Evolutionary conservation across 139 green algal genomes (phyloP), one percentile per base, ranked within the genome.

Genomic region (Spirogloea muscicola): DNA sequence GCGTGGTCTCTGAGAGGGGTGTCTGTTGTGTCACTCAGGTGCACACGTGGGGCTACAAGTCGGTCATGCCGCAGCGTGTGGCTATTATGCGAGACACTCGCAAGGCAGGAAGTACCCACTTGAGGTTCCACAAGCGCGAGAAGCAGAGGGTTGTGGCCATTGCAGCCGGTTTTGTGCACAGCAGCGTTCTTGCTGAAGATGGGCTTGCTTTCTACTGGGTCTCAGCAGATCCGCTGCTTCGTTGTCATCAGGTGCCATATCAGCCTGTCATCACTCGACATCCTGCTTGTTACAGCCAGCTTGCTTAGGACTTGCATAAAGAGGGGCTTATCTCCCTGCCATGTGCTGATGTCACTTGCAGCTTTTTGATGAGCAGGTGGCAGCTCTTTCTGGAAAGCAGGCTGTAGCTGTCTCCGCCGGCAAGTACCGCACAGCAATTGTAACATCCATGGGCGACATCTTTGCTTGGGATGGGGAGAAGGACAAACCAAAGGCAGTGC

Each of bases 111-210:
- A 29, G 1, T 25, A 16, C 41, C 4, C n/a, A n/a, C n/a, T 34
- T 79, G 21, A 78, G 68, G 43, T 79, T 82, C 51, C 74, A 79
- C 60, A 49, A 55, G 10, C 21, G 41, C 43, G 67, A 62, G 18
- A 65, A 72, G 18, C 39, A 68, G 41, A 83, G 84, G 2, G 82
- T 91, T 18, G 73, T 89, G 18, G 58, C 64, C 1, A 80, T 96
- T 27, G 91, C 93, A 18, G 92, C 91, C 0, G 90, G 89, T 58
- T 91, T 93, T 77, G 87, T 88, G 59, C 92, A 97, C 85, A 91
- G 84, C 16, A 91, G 89, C 0, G 87, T 84, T 0, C 58, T 96
- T 4, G 88, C 80, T 0, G 70, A 83, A 0, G 64, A 39, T 7
- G 93, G 93, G 0, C 82, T 87, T 13, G 77, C 93, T 13, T 95